These are phyloP conservation scores for Lipomyces mesembrius DNA, from an alignment of 805 yeast genomes.

Conservation along the genomic window DNA sequence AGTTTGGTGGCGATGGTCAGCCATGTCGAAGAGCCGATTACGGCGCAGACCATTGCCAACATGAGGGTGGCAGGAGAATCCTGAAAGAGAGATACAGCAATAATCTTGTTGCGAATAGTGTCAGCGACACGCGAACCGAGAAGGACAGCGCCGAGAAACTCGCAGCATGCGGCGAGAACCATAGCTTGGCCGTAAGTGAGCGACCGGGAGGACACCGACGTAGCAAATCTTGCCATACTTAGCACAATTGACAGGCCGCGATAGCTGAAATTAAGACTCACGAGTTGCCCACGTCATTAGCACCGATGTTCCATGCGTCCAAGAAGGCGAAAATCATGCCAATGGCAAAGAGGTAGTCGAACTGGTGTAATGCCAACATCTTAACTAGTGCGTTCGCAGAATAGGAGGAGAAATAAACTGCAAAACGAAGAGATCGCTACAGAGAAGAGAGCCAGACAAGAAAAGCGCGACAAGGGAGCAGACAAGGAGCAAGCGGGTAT, in stretches of 20 bases:
- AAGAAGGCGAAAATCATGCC: slow-evolving; percentile 72
- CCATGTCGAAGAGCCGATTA: slow-evolving; percentile 75
- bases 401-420: too few species aligned
- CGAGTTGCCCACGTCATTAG: slow-evolving; percentile 81
- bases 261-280: not conserved
- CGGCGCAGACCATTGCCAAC: slow-evolving; percentile 76
- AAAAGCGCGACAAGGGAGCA: too few species aligned
- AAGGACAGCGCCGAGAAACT: slow-evolving; percentile 73
- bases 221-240: slow-evolving; percentile 54
- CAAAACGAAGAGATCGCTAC: not conserved
- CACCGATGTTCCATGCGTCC: slow-evolving; percentile 81
- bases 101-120: slow-evolving; percentile 64
- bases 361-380: slow-evolving; percentile 52
- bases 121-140: slow-evolving; percentile 77
- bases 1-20: slow-evolving; percentile 65
- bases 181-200: slow-evolving; percentile 76
- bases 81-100: slow-evolving; percentile 56
- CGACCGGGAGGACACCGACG: slow-evolving; percentile 72
- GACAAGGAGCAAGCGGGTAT: too few species aligned
- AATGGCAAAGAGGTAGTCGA: slow-evolving; percentile 68
- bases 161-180: slow-evolving; percentile 71
- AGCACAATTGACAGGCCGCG: not conserved
- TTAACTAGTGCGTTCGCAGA: not conserved
- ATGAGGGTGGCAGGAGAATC: slow-evolving; percentile 70
- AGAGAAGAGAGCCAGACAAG: too few species aligned